phyloP scores from a whole-genome alignment of 495 filamentous ascomycete species.

The Staphylotrichum tortipilum region DNA sequence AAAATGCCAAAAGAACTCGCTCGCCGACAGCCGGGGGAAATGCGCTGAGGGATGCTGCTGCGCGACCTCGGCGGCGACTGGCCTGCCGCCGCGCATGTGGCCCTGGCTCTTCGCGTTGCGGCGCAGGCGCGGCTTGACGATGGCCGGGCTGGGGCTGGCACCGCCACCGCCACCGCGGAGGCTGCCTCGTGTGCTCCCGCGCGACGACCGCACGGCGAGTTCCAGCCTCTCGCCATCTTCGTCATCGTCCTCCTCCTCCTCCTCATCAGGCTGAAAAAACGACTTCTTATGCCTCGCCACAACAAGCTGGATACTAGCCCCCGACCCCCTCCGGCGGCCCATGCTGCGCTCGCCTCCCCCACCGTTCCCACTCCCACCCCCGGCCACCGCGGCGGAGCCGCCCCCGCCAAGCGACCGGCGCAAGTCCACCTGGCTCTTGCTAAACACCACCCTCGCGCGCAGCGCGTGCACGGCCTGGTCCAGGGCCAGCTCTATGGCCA shows the following conservation, averaged over 20 bases:
- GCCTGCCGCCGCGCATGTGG: slow-evolving; percentile 14
- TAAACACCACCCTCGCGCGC: slow-evolving; percentile 69
- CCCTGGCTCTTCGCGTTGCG: slow-evolving; percentile 20
- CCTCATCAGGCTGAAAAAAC: too few species aligned
- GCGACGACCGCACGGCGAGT: slow-evolving; percentile 15
- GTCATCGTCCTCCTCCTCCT: slow-evolving; percentile 15
- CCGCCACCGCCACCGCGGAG: background rate
- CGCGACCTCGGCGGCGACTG: slow-evolving; percentile 10
- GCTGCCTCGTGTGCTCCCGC: background rate
- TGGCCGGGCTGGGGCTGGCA: too few species aligned
- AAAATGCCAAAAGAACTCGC: background rate
- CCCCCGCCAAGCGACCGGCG: slow-evolving; percentile 34
- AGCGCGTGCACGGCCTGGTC: slow-evolving; percentile 74
- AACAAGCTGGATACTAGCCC: slow-evolving; percentile 21
- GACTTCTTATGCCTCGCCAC: slow-evolving; percentile 16
- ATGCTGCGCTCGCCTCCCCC: too few species aligned
- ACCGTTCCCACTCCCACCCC: too few species aligned
- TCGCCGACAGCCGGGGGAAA: background rate
- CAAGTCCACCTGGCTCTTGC: slow-evolving; percentile 60
- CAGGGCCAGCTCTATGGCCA: slow-evolving; percentile 77
- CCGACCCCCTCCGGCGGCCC: slow-evolving; percentile 18
- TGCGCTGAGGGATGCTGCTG: too few species aligned
- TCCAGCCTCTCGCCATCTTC: slow-evolving; percentile 38
- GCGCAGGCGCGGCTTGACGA: slow-evolving; percentile 25
- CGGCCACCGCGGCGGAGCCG: too few species aligned